Evolutionary conservation across 306 rosid genomes (phyloP), one percentile per base, ranked within the genome.

Genomic region (Inga leiocalycina): DNA sequence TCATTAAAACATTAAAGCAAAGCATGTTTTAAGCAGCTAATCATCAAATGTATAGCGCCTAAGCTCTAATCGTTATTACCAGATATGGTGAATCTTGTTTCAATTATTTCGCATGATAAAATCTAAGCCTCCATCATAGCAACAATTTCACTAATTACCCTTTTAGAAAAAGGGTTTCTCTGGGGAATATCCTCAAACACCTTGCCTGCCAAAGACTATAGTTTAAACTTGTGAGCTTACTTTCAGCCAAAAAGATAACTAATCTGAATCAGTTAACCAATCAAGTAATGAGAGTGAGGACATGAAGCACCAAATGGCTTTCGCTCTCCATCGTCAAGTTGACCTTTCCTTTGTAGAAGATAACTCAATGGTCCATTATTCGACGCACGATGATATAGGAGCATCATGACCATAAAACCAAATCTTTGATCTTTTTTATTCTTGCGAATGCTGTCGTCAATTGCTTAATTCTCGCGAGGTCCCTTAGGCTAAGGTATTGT

Each of bases 361-460:
- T 74, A 68, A 80, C 6, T 67, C 67, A 7, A 56, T 68, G 81
- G 81, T 75, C 87, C 81, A 84, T 46, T 84, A 75, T 75, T 84
- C 80, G 71, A 61, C 46, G 75, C 82, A 48, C 79, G 41, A 80
- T 48, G 51, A 80, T 48, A 80, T 69, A 59, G 73, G 46, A 56
- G 48, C 79, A 75, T 75, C 66, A 70, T 76, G 30, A 30, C 74
- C 74, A 61, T 45, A 67, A 75, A 57, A 75, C 81, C 72, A 79
- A 16, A 44, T 20, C 10, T 41, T 69, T 70, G 61, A 35, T 48
- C 57, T 68, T 59, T 68, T 59, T 59, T 59, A 84, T 74, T 74
- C 80, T 44, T 32, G 19, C 77, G 32, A 43, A 32, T 74, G 59
- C 34, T 74, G 44, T 16, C 27, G 75, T 66, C 73, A 10, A 74